phyloP scores from a whole-genome alignment of 2,329 filamentous ascomycete species.

The Botrytis cinerea region DNA sequence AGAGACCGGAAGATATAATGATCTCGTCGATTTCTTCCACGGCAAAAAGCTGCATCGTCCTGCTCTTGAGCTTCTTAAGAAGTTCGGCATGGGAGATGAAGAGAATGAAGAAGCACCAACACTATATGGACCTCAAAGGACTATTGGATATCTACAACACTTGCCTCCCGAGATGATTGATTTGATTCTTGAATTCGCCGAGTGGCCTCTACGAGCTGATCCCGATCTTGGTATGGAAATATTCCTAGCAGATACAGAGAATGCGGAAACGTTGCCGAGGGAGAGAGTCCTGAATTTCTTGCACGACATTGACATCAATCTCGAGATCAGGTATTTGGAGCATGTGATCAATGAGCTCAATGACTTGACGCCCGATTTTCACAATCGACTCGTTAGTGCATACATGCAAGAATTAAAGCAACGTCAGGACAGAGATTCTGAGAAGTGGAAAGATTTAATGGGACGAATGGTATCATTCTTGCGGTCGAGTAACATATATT shows the following conservation, averaged over 20 bases:
- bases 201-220: slow-evolving; percentile 78
- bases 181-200: slow-evolving; percentile 85
- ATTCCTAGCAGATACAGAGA: slow-evolving; percentile 90
- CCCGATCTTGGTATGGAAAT: slow-evolving; percentile 84
- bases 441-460: slow-evolving; percentile 60
- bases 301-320: slow-evolving; percentile 62
- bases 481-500: slow-evolving; percentile 76
- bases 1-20: slow-evolving; percentile 84
- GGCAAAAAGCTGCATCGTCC: slow-evolving; percentile 91
- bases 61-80: slow-evolving; percentile 77
- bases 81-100: slow-evolving; percentile 68
- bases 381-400: slow-evolving; percentile 78
- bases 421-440: slow-evolving; percentile 45
- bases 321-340: slow-evolving; percentile 83
- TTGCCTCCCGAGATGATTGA: slow-evolving; percentile 86
- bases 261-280: slow-evolving; percentile 85
- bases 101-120: slow-evolving; percentile 53
- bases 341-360: slow-evolving; percentile 87
- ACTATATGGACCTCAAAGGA: slow-evolving; percentile 79
- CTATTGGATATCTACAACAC: slow-evolving; percentile 86
- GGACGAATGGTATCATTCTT: slow-evolving; percentile 73
- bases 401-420: slow-evolving; percentile 56
- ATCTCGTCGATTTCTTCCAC: slow-evolving; percentile 96
- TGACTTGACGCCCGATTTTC: slow-evolving; percentile 81
- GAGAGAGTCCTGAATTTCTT: slow-evolving; percentile 75